These are phyloP conservation scores for Gillenia trifoliata DNA, from an alignment of 306 rosid genomes.

Conservation along the genomic window DNA sequence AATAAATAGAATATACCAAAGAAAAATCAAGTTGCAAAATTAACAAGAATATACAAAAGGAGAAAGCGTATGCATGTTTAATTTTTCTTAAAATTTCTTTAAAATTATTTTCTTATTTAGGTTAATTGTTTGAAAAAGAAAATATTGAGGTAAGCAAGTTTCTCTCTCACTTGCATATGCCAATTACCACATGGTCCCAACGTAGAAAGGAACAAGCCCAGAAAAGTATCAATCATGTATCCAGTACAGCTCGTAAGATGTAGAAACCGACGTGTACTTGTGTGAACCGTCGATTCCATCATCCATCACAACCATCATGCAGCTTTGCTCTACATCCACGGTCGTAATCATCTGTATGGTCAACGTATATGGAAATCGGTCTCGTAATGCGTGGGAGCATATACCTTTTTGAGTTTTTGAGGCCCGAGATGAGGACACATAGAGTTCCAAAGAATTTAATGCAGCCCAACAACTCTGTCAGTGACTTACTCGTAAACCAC, in stretches of 20 bases:
- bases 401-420: conserved; percentile 4
- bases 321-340: neutral
- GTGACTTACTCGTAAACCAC: neutral
- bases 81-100: too few species aligned
- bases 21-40: too few species aligned
- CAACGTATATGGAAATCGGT: conserved; percentile 24
- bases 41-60: too few species aligned
- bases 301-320: neutral
- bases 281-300: neutral
- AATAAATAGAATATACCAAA: too few species aligned
- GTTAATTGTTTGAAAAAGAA: too few species aligned
- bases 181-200: neutral
- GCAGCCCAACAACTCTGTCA: conserved; percentile 23
- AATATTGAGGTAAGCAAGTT: neutral
- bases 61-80: too few species aligned
- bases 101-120: neutral
- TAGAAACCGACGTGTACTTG: neutral
- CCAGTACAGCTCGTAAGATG: neutral
- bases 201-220: neutral
- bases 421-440: conserved; percentile 24
- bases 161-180: neutral
- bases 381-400: conserved; percentile 40
- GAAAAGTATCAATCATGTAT: neutral
- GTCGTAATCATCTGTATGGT: conserved; percentile 10
- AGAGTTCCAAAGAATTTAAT: conserved; percentile 34